phyloP scores from a whole-genome alignment of 345 rosid genomes.

The Lepidium aucheri region DNA sequence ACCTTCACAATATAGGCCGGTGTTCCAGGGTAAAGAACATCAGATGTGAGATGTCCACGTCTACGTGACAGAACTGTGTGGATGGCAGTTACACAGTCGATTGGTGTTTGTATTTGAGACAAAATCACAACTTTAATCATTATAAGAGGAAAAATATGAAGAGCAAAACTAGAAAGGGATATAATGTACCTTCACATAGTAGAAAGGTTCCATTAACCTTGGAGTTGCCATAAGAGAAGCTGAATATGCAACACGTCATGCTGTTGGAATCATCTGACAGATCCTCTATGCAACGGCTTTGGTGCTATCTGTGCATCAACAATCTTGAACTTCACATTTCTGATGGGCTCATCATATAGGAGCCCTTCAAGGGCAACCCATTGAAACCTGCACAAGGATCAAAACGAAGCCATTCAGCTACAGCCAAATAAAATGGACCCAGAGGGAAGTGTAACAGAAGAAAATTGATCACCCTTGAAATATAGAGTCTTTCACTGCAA shows the following conservation, averaged over 20 bases:
- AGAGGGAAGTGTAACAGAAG: conserved; percentile 3
- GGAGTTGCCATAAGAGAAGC: conserved; percentile 96
- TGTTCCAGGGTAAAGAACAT: conserved; percentile 97
- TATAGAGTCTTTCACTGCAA: conserved; percentile 85
- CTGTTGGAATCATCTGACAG: conserved; percentile 98
- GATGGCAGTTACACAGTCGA: conserved; percentile 90
- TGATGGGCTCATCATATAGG: conserved; percentile 93
- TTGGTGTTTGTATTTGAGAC: conserved; percentile 92
- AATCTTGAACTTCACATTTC: conserved; percentile 93
- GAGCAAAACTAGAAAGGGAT: neutral
- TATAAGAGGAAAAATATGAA: neutral
- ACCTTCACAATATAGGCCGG: conserved; percentile 97
- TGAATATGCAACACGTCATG: conserved; percentile 87
- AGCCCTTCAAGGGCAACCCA: conserved; percentile 99
- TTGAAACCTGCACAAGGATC: conserved; percentile 56
- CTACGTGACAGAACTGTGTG: conserved; percentile 88
- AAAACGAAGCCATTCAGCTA: neutral
- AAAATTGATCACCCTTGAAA: conserved; percentile 66
- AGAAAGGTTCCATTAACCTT: conserved; percentile 98
- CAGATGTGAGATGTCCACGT: conserved; percentile 96
- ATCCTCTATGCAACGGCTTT: conserved; percentile 85
- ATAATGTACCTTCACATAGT: conserved; percentile 75
- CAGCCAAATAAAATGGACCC: conserved; percentile 1
- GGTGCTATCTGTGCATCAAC: conserved; percentile 94
- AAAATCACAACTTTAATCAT: neutral